These are phyloP conservation scores for Lactarius hatsudake DNA, from an alignment of 768 basidiomycete species.

Conservation along the genomic window DNA sequence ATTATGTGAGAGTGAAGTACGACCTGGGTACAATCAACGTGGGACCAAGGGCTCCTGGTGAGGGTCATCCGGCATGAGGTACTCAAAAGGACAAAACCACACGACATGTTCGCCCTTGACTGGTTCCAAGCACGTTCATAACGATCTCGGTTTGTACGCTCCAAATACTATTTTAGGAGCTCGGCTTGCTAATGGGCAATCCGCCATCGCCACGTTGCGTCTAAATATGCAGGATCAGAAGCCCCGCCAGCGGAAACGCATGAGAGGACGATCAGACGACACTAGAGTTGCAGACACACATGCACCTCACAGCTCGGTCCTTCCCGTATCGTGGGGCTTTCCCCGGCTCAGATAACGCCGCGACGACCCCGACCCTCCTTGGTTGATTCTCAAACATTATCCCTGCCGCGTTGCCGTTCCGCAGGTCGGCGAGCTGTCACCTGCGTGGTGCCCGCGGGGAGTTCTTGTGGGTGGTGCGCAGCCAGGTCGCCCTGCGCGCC, in stretches of 20 bases:
- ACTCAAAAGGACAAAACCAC: slow-evolving; percentile 37
- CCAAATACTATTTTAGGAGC: neutral
- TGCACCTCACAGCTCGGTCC: slow-evolving; percentile 77
- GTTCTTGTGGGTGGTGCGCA: slow-evolving; percentile 30
- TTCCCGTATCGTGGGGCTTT: slow-evolving; percentile 39
- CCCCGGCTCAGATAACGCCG: slow-evolving; percentile 84
- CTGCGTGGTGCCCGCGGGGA: slow-evolving; percentile 42
- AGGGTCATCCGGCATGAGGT: neutral
- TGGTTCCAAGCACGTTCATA: slow-evolving; percentile 27
- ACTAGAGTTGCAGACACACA: slow-evolving; percentile 27
- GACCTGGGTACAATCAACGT: neutral
- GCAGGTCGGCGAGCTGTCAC: slow-evolving; percentile 63
- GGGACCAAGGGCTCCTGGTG: neutral
- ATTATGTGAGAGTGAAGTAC: neutral
- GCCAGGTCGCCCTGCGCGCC: neutral
- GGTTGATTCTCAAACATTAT: slow-evolving; percentile 83
- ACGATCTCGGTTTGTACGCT: neutral
- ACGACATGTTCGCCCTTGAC: slow-evolving; percentile 90
- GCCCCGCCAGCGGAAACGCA: no score
- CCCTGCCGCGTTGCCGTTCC: slow-evolving; percentile 62
- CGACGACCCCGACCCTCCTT: slow-evolving; percentile 68
- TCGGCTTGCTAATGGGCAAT: neutral
- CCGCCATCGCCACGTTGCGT: neutral
- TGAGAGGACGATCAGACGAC: neutral
- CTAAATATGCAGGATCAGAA: neutral